phyloP scores from a whole-genome alignment of 345 rosid species.

The Limnanthes douglasii region DNA sequence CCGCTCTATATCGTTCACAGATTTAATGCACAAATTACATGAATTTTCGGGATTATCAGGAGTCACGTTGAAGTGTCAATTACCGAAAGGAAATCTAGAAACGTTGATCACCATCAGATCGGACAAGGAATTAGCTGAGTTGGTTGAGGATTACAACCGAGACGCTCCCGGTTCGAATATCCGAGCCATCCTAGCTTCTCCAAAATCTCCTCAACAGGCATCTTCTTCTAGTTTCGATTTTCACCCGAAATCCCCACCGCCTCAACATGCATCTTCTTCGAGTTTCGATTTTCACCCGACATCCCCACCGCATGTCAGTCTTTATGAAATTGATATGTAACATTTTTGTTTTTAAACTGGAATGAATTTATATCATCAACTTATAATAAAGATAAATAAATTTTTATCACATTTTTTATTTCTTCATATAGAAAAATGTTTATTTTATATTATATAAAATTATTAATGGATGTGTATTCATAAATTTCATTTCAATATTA shows the following conservation, averaged over 20 bases:
- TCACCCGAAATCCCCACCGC: conserved; percentile 10
- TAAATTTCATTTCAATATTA: too few relatives aligned
- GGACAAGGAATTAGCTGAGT: conserved; percentile 46
- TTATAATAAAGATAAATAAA: too few relatives aligned
- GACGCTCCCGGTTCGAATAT: conserved; percentile 20
- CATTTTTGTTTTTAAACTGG: too few relatives aligned
- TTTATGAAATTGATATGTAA: too few relatives aligned
- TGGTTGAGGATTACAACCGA: conserved; percentile 34
- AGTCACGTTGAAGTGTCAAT: conserved; percentile 46
- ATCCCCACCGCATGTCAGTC: too few relatives aligned
- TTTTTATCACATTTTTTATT: too few relatives aligned
- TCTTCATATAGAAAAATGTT: too few relatives aligned
- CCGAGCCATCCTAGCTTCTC: conserved; percentile 34
- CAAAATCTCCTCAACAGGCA: conserved; percentile 23
- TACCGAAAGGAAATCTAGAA: conserved; percentile 73
- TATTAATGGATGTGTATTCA: too few relatives aligned
- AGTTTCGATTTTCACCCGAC: too few relatives aligned
- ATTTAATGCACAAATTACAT: conserved; percentile 21
- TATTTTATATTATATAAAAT: too few relatives aligned
- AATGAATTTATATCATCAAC: too few relatives aligned
- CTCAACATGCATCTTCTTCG: conserved; percentile 13
- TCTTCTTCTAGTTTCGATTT: conserved; percentile 31
- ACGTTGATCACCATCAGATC: conserved; percentile 64
- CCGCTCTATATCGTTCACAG: conserved; percentile 12
- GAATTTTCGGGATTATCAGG: conserved; percentile 25